Evolutionary conservation across 1,284 basidiomycete species (phyloP).

Genomic region (Paramarasmius palmivorus): DNA sequence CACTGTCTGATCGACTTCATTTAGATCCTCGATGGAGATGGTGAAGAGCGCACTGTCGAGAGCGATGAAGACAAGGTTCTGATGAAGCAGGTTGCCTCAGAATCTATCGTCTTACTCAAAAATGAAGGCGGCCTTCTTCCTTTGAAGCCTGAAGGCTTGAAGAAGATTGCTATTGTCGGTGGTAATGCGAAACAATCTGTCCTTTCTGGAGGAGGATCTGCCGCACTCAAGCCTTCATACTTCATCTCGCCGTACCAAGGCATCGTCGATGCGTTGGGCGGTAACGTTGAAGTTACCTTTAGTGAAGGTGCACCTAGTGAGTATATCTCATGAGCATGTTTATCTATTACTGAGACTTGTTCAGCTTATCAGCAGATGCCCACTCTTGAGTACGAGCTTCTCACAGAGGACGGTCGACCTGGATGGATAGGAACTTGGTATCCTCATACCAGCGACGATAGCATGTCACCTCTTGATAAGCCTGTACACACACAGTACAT

Average conservation of each 20-base stretch:
- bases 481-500: slow-evolving; percentile 47
- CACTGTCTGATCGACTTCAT: too few relatives aligned
- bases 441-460: slow-evolving; percentile 55
- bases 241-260: slow-evolving; percentile 74
- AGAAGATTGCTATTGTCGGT: slow-evolving; percentile 74
- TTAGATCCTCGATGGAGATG: slow-evolving; percentile 69
- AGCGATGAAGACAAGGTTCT: slow-evolving; percentile 59
- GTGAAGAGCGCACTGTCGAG: slow-evolving; percentile 60
- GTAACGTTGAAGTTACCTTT: slow-evolving; percentile 52
- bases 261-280: slow-evolving; percentile 52
- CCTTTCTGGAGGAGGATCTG: slow-evolving; percentile 76
- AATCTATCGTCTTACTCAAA: slow-evolving; percentile 75
- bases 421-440: slow-evolving; percentile 70
- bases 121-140: slow-evolving; percentile 66
- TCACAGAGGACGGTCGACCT: slow-evolving; percentile 53
- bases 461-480: slow-evolving; percentile 46
- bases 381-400: slow-evolving; percentile 63
- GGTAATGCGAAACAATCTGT: slow-evolving; percentile 71
- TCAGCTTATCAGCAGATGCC: slow-evolving; percentile 63
- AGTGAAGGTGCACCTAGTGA: slow-evolving; percentile 31
- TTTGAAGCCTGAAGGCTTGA: slow-evolving; percentile 40
- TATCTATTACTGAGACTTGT: too few relatives aligned
- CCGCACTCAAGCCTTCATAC: slow-evolving; percentile 72
- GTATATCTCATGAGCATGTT: slow-evolving; percentile 27
- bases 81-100: slow-evolving; percentile 62